Evolutionary conservation across 176 grass and related monocot species (phyloP).

Genomic region (Thinopyrum elongatum): DNA sequence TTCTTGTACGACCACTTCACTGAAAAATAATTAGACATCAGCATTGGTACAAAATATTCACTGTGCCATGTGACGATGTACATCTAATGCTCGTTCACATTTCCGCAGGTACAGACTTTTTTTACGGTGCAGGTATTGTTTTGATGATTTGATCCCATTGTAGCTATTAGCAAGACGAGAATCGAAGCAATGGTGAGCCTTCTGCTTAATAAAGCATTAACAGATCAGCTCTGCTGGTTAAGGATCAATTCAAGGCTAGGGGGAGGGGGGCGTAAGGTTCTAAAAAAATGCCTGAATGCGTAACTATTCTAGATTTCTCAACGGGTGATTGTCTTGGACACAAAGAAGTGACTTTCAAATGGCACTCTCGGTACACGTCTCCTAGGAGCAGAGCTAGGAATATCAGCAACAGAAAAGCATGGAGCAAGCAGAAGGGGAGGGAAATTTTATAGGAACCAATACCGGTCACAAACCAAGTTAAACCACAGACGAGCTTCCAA

Average conservation of each 20-base stretch:
- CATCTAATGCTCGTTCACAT: background rate
- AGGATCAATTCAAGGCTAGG: background rate
- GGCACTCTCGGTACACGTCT: background rate
- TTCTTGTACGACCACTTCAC: background rate
- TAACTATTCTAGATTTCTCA: background rate
- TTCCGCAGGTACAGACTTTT: background rate
- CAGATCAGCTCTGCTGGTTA: background rate
- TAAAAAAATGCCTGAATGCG: background rate
- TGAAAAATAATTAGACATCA: constrained; percentile 16
- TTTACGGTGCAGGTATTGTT: background rate
- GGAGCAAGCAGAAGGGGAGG: background rate
- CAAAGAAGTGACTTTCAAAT: background rate
- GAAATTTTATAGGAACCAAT: background rate
- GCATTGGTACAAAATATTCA: background rate
- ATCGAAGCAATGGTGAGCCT: background rate
- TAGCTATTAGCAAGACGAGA: constrained; percentile 15
- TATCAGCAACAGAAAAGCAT: background rate
- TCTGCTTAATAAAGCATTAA: background rate
- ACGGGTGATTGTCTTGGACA: background rate
- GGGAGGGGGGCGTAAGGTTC: background rate
- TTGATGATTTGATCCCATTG: background rate
- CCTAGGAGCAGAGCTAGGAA: background rate
- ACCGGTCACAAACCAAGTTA: background rate
- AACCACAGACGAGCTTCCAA: background rate
- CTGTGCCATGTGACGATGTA: background rate